Evolutionary conservation across 192 early-diverging fungal genomes (phyloP).

Genomic region (Umbelopsis isabellina): DNA sequence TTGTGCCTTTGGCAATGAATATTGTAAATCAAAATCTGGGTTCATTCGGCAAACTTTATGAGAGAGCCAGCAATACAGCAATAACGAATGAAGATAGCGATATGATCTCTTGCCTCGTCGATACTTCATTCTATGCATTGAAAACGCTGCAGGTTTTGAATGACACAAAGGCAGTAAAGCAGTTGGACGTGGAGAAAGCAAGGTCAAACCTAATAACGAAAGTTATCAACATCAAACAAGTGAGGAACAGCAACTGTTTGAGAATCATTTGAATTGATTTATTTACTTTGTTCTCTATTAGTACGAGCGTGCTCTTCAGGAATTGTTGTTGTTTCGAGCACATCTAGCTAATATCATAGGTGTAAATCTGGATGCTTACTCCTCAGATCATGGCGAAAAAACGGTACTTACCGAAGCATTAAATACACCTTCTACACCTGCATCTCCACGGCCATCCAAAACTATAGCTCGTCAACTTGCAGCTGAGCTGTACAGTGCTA

Average conservation of each 20-base stretch:
- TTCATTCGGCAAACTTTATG: constrained; percentile 1
- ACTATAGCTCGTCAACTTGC: not conserved
- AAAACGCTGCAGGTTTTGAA: constrained; percentile 37
- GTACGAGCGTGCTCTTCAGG: constrained; percentile 52
- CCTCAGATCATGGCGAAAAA: not conserved
- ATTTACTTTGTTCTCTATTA: constrained; percentile 27
- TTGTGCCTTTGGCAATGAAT: constrained; percentile 14
- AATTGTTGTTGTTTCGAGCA: constrained; percentile 40
- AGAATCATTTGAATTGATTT: not conserved
- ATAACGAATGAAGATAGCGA: not conserved
- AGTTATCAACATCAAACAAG: constrained; percentile 54
- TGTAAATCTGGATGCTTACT: constrained; percentile 1
- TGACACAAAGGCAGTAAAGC: constrained; percentile 26
- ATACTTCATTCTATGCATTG: constrained; percentile 39
- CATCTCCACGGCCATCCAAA: constrained; percentile 16
- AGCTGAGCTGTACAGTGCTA: constrained; percentile 4
- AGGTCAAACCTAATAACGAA: constrained; percentile 55
- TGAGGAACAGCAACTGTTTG: constrained; percentile 20
- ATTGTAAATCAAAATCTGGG: constrained; percentile 15
- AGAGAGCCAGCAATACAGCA: not conserved
- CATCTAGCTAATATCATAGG: constrained; percentile 38
- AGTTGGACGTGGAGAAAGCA: constrained; percentile 56
- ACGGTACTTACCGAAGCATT: constrained; percentile 7
- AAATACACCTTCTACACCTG: not conserved
- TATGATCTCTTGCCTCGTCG: constrained; percentile 30